Evolutionary conservation across 73 alveolate genomes (phyloP), one percentile per base, ranked within the genome.

Genomic region (Halteria grandinella): DNA sequence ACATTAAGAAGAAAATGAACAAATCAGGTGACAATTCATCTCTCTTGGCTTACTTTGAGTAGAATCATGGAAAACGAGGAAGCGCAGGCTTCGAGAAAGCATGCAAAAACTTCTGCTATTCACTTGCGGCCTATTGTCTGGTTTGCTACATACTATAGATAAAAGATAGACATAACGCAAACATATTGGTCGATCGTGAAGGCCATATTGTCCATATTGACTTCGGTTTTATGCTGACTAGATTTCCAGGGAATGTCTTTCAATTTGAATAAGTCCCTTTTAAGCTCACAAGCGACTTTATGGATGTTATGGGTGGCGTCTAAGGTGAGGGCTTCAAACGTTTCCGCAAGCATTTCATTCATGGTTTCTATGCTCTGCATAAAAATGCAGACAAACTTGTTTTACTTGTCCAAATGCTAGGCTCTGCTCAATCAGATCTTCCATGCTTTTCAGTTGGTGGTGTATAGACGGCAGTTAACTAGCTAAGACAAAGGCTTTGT

Each of bases 111-210:
- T 91, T 94, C 69, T 77, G 92, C 31, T 39, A 87, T 59, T 83
- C 95, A 24, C 54, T 91, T 36, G 96, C 97, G 20, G 98, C 96
- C 3, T 94, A 94, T 80, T 83, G 95, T 45, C 80, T 94, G 37
- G 92, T 94, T 55, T 91, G 97, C 83, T 91, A 89, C 71, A 86
- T 94, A 75, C 80, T 94, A 55, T 88, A 94, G 85, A 91, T 94
- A 34, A 94, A 94, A 59, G 99, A 94, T 72, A 79, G 99, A 60
- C 98, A 94, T 57, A 94, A 94, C 76, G 98, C 97, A 12, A 94
- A 94, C 79, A 91, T 94, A 3, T 77, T 94, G 50, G 72, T 94
- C 20, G 96, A 94, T 77, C 88, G 70, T 47, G 85, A 92, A 39
- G 98, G 98, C 0, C 94, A 88, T 55, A 89, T 94, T 28, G 78